A percentile compares a stretch with the other conserved stretches of the same genome.
Evolutionary conservation across 2,329 filamentous ascomycete species (phyloP).

Genomic region (Epichloe brachyelytri): DNA sequence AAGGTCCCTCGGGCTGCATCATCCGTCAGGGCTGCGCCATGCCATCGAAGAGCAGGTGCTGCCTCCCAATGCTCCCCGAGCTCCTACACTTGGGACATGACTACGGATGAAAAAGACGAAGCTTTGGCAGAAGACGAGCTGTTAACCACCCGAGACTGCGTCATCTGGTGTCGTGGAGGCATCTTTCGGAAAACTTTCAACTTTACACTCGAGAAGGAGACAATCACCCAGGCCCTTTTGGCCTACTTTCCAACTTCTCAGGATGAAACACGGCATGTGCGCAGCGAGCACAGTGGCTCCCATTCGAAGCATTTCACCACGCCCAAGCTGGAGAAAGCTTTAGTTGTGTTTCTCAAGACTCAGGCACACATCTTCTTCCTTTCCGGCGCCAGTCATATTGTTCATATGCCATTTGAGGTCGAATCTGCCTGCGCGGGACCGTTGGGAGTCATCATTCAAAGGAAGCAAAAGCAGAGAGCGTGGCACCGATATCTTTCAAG

Average conservation of each 20-base stretch:
- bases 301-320: slow-evolving; percentile 5
- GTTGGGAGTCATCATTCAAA: slow-evolving; percentile 72
- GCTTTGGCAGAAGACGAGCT: slow-evolving; percentile 61
- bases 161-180: slow-evolving; percentile 81
- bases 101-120: slow-evolving; percentile 25
- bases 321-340: slow-evolving; percentile 43
- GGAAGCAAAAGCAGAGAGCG: slow-evolving; percentile 47
- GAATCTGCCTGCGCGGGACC: slow-evolving; percentile 75
- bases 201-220: slow-evolving; percentile 77
- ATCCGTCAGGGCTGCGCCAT: slow-evolving; percentile 71
- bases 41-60: slow-evolving; percentile 72
- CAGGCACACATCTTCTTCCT: slow-evolving; percentile 92
- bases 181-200: slow-evolving; percentile 76
- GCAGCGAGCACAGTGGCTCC: slow-evolving; percentile 4
- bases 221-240: slow-evolving; percentile 73
- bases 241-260: slow-evolving; percentile 60
- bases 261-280: slow-evolving; percentile 14
- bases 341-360: slow-evolving; percentile 84
- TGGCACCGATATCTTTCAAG: slow-evolving; percentile 38
- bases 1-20: slow-evolving; percentile 81
- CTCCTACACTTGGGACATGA: slow-evolving; percentile 65
- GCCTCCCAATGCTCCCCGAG: slow-evolving; percentile 49
- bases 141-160: slow-evolving; percentile 58
- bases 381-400: slow-evolving; percentile 71
- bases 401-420: slow-evolving; percentile 91